Evolutionary conservation across 75 land plant species (phyloP).

Genomic region (Picea sitchensis): DNA sequence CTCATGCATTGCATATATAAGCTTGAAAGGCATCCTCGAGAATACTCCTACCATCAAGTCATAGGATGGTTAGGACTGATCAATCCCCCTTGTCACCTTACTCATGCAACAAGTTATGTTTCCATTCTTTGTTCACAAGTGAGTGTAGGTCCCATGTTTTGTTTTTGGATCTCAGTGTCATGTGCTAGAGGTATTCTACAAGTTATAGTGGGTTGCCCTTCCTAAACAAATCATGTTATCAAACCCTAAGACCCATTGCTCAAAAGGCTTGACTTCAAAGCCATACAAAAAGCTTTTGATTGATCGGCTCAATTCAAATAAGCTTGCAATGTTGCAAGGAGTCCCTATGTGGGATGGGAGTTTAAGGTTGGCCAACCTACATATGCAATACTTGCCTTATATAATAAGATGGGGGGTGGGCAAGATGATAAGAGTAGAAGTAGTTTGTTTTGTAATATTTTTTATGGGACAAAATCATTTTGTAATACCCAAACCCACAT

Average conservation of each 20-base stretch:
- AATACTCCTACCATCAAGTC: no score
- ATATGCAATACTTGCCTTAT: no score
- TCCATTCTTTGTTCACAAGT: not conserved
- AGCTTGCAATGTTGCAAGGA: no score
- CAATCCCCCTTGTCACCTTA: not conserved
- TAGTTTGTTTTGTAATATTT: no score
- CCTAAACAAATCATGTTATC: not conserved
- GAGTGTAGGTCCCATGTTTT: not conserved
- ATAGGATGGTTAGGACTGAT: not conserved
- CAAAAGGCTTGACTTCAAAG: not conserved
- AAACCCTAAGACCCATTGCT: not conserved
- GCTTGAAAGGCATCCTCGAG: no score
- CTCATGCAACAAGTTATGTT: not conserved
- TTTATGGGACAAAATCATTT: no score
- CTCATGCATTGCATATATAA: no score
- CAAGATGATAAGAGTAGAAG: no score
- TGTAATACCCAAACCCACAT: no score
- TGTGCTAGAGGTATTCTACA: not conserved
- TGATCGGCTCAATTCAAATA: not conserved
- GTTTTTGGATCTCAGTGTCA: not conserved
- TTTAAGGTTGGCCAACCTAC: no score
- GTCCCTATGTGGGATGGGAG: no score
- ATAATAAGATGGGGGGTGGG: no score
- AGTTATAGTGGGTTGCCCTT: not conserved
- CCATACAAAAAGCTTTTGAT: not conserved